phyloP scores from a whole-genome alignment of 805 yeast genomes.

The Cyberlindnera petersonii region DNA sequence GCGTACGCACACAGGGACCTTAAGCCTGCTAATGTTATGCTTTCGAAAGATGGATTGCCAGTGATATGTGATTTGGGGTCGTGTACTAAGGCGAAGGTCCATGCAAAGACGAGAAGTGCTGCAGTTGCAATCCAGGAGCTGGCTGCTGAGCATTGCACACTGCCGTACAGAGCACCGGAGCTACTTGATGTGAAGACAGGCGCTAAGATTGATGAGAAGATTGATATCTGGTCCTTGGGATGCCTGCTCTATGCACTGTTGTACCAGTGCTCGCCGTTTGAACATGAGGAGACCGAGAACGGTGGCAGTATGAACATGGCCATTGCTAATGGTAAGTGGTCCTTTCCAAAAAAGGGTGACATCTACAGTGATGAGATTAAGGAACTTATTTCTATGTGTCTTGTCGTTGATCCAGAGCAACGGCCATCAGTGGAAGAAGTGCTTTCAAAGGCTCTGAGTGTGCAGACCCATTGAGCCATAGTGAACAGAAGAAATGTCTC shows the following conservation, averaged over 20 bases:
- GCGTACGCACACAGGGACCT: conserved; percentile 85
- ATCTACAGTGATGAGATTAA: conserved; percentile 53
- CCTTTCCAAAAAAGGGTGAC: conserved; percentile 26
- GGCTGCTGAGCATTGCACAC: conserved; percentile 80
- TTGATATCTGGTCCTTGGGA: conserved; percentile 92
- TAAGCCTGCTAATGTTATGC: conserved; percentile 86
- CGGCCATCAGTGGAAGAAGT: conserved; percentile 67
- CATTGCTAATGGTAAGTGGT: conserved; percentile 53
- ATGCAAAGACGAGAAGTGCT: conserved; percentile 55
- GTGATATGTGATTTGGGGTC: conserved; percentile 85
- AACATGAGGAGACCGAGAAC: conserved; percentile 69
- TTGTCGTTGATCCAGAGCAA: conserved; percentile 53
- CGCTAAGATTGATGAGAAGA: conserved; percentile 60
- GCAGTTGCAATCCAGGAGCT: conserved; percentile 76
- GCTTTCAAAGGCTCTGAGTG: conserved; percentile 43
- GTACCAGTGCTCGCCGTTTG: conserved; percentile 84
- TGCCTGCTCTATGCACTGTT: conserved; percentile 75
- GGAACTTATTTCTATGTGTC: conserved; percentile 54
- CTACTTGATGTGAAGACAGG: conserved; percentile 72
- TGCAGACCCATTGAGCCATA: conserved; percentile 26
- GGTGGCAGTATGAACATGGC: conserved; percentile 84
- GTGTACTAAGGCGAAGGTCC: conserved; percentile 57
- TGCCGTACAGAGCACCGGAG: conserved; percentile 90
- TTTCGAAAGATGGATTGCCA: conserved; percentile 68
- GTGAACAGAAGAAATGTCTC: neutral